Conservation (phyloP, 2,329 filamentous ascomycete species). For the Atkinsonella texensis region DNA sequence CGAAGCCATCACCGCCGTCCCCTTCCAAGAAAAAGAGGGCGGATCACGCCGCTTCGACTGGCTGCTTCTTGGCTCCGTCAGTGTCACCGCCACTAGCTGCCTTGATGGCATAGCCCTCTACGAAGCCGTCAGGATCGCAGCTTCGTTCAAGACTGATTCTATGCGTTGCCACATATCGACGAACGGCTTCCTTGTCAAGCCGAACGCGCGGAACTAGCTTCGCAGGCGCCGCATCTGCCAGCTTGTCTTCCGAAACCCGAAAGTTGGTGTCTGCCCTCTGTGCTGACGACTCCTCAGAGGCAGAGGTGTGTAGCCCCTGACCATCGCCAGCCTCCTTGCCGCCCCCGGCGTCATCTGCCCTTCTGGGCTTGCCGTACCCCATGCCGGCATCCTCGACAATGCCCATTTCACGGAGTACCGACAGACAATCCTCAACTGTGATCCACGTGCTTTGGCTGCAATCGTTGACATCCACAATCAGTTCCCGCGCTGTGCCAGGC, state of each 20-base stretch:
- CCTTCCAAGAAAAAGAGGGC: no score
- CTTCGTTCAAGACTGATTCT: slow-evolving; percentile 50
- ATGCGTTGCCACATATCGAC: slow-evolving; percentile 54
- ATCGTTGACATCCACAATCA: slow-evolving; percentile 53
- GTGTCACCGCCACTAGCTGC: slow-evolving; percentile 21
- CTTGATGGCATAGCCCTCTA: slow-evolving; percentile 51
- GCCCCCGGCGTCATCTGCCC: neutral
- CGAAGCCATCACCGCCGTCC: neutral
- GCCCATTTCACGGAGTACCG: slow-evolving; percentile 68
- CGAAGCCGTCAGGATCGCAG: slow-evolving; percentile 65
- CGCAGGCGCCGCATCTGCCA: slow-evolving; percentile 5
- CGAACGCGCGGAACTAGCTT: slow-evolving; percentile 33
- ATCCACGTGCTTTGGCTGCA: slow-evolving; percentile 76
- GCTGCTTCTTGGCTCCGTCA: slow-evolving; percentile 16
- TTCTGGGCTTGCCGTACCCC: slow-evolving; percentile 27
- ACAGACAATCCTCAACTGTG: slow-evolving; percentile 69
- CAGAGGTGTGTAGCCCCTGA: neutral
- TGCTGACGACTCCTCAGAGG: neutral
- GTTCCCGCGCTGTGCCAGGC: slow-evolving; percentile 17
- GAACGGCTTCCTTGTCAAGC: slow-evolving; percentile 43
- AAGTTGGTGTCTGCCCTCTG: neutral
- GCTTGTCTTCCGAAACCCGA: neutral
- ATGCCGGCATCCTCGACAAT: slow-evolving; percentile 48
- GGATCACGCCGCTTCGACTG: slow-evolving; percentile 8
- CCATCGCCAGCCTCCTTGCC: slow-evolving; percentile 7